These are phyloP conservation scores for Carex arenaria DNA, from an alignment of 202 grass and related monocot species.

Conservation along the genomic window DNA sequence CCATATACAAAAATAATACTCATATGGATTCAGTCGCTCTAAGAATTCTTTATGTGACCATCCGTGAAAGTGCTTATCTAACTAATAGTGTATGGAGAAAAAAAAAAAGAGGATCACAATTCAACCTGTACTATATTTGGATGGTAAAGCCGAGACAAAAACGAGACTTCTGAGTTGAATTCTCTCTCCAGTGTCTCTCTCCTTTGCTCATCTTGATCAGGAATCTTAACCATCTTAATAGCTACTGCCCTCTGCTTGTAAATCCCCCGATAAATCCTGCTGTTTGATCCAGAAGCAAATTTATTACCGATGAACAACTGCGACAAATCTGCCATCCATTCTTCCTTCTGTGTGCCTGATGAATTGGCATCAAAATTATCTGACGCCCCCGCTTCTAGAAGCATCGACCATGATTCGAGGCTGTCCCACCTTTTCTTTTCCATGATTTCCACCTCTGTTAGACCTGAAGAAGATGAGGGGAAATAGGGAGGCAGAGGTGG, in stretches of 20 bases:
- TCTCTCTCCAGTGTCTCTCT: conserved; percentile 64
- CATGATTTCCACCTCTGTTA: conserved; percentile 76
- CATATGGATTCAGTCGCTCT: neutral
- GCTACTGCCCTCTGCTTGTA: conserved; percentile 90
- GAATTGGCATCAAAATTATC: conserved; percentile 20
- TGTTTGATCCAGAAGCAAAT: conserved; percentile 92
- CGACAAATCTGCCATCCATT: conserved; percentile 96
- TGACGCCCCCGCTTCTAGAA: conserved; percentile 45
- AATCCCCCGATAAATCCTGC: conserved; percentile 95
- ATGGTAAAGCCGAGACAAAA: conserved; percentile 91
- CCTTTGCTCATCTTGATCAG: conserved; percentile 80
- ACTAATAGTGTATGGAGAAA: neutral
- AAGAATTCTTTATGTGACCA: neutral
- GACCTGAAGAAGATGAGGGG: conserved; percentile 23
- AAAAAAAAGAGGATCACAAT: neutral
- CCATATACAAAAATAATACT: neutral
- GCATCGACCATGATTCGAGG: conserved; percentile 99
- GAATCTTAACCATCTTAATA: conserved; percentile 92
- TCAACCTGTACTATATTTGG: conserved; percentile 83
- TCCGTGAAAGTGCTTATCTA: neutral
- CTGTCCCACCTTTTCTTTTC: conserved; percentile 99
- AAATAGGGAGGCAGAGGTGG: conserved; percentile 20
- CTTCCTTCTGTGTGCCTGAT: conserved; percentile 42
- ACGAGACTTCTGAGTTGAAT: conserved; percentile 98
- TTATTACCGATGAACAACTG: conserved; percentile 98